phyloP scores from a whole-genome alignment of 257 asterid genomes.

The Catharanthus roseus region DNA sequence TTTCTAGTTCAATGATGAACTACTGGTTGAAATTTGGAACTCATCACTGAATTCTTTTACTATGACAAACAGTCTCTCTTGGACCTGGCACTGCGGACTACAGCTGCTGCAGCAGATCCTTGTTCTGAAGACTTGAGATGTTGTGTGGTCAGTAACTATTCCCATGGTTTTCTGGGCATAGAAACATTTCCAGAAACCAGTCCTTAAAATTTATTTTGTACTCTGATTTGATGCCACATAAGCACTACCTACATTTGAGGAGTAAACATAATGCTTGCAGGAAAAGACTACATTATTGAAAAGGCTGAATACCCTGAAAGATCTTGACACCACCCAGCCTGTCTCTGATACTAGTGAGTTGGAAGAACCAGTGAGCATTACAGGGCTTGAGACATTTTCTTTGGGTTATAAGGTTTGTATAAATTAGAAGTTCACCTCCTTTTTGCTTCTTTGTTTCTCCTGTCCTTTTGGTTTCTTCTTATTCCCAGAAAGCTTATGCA shows the following conservation, averaged over 20 bases:
- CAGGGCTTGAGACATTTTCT: conserved; percentile 95
- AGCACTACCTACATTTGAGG: conserved; percentile 8
- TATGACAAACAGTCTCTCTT: conserved; percentile 66
- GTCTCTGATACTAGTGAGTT: conserved; percentile 49
- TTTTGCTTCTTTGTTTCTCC: conserved; percentile 14
- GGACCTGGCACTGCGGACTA: conserved; percentile 94
- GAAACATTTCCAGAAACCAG: neutral
- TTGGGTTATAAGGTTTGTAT: conserved; percentile 77
- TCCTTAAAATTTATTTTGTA: neutral
- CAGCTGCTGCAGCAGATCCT: conserved; percentile 97
- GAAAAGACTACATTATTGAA: conserved; percentile 81
- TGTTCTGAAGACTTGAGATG: conserved; percentile 91
- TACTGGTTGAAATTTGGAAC: conserved; percentile 1
- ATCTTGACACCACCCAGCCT: conserved; percentile 60
- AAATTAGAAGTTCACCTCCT: conserved; percentile 3
- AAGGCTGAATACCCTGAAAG: conserved; percentile 80
- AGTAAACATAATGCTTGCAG: conserved; percentile 34
- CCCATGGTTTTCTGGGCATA: conserved; percentile 9
- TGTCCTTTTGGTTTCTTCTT: conserved; percentile 3
- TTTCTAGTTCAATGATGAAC: conserved; percentile 10
- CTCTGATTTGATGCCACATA: neutral
- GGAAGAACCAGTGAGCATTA: conserved; percentile 84
- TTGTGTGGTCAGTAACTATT: conserved; percentile 71
- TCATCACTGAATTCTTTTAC: conserved; percentile 10
- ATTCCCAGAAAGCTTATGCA: neutral